Base-by-base conservation (phyloP, 495 filamentous ascomycete genomes). In the Penicillium maclennaniae region DNA sequence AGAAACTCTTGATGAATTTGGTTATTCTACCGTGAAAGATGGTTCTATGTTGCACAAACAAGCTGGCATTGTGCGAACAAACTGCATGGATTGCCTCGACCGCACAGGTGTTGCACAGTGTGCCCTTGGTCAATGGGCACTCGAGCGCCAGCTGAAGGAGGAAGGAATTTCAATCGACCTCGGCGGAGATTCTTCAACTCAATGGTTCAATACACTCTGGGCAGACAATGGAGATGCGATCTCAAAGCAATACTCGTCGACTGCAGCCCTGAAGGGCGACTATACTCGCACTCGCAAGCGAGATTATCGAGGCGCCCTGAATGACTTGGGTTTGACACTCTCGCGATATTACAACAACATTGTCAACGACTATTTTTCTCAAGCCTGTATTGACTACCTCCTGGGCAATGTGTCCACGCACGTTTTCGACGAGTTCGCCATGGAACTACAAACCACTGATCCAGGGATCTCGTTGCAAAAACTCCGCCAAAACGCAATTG, bases 61-160 rank as follows among this genome's bases (percentile, higher is more conserved):
- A 62, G 76, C 68, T 17, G 92, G 91, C 3, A 81, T 95, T 12
- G 61, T 97, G 14, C 75, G 92, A 48, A 96, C 89, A 3, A 97
- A 97, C 64, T 97, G 92, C 68, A 97, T 97, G 92, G 92, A 97
- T 62, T 97, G 92, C 59, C 79, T 97, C 14, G 92, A 97, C 61
- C 83, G 91, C 25, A 97, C 92, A 3, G 95, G 95, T 54, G 89
- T 97, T 27, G 90, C 91, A 19, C 92, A 96, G 69, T 91, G 87
- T 59, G 92, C 90, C 0, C 87, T 87, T 63, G 91, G 81, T 1
- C 85, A 87, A 55, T 77, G 83, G 69, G 85, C 85, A 28, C 77
- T 97, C 19, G 88, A 95, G 55, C 64, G 74, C 26, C 88, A 95
- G 58, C 75, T 97, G 12, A 82, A 80, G 47, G 74, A 80, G n/a